These are phyloP conservation scores for Hypomyces perniciosus DNA, from an alignment of 2,329 filamentous ascomycete genomes.

Conservation along the genomic window DNA sequence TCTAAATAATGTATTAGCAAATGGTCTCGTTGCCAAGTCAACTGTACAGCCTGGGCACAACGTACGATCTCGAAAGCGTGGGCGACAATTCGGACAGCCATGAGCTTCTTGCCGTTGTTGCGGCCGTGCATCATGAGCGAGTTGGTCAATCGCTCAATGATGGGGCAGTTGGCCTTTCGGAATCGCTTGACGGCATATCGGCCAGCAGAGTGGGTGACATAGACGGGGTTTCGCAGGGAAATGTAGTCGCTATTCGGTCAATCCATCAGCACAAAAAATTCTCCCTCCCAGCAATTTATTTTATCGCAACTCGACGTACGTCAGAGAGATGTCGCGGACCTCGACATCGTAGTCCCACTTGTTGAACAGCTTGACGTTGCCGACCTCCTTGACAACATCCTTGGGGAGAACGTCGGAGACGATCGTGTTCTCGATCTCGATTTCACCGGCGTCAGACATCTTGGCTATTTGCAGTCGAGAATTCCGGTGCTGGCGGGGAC, in stretches of 20 bases:
- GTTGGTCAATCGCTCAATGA: slow-evolving; percentile 99
- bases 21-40: not conserved
- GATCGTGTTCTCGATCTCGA: slow-evolving; percentile 77
- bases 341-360: slow-evolving; percentile 99
- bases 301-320: slow-evolving; percentile 53
- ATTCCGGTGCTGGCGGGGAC: slow-evolving; percentile 31
- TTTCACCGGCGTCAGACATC: slow-evolving; percentile 94
- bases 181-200: slow-evolving; percentile 99
- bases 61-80: slow-evolving; percentile 99
- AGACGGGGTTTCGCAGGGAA: slow-evolving; percentile 98
- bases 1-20: slow-evolving; percentile 48
- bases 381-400: slow-evolving; percentile 84
- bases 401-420: slow-evolving; percentile 82
- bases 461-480: slow-evolving; percentile 42
- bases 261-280: slow-evolving; percentile 26
- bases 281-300: slow-evolving; percentile 2
- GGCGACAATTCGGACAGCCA: slow-evolving; percentile 98
- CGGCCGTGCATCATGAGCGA: slow-evolving; percentile 99
- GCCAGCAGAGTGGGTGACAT: slow-evolving; percentile 97
- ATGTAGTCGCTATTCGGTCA: slow-evolving; percentile 80
- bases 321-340: slow-evolving; percentile 99
- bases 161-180: slow-evolving; percentile 99
- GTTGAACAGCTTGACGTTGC: slow-evolving; percentile 94
- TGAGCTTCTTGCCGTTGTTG: slow-evolving; percentile 99
- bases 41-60: slow-evolving; percentile 23